phyloP scores from a whole-genome alignment of 1,284 basidiomycete genomes.

The Caloboletus inedulis region DNA sequence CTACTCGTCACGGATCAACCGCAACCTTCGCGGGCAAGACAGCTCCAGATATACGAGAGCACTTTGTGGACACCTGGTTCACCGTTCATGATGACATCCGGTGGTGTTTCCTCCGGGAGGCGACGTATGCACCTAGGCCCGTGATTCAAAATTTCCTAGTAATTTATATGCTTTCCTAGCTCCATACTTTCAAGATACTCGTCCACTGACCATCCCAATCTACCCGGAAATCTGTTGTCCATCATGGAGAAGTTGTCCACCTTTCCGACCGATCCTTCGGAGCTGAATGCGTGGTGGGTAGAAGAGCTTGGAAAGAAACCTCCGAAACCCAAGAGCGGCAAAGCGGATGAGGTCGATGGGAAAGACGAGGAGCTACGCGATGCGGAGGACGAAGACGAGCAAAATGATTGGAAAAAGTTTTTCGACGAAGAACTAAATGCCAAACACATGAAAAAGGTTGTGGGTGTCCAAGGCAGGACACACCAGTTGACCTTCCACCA shows the following conservation, averaged over 20 bases:
- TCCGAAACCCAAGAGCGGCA: slow-evolving; percentile 45
- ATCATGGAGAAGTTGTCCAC: slow-evolving; percentile 78
- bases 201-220: slow-evolving; percentile 38
- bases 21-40: slow-evolving; percentile 36
- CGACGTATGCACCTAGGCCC: slow-evolving; percentile 51
- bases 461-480: slow-evolving; percentile 44
- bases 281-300: slow-evolving; percentile 88
- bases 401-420: slow-evolving; percentile 78
- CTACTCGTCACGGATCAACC: slow-evolving; percentile 35
- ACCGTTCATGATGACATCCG: slow-evolving; percentile 86
- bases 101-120: slow-evolving; percentile 90
- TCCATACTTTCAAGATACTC: slow-evolving; percentile 23
- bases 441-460: slow-evolving; percentile 38
- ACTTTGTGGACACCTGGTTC: slow-evolving; percentile 70
- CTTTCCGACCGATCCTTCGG: slow-evolving; percentile 73
- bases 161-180: slow-evolving; percentile 15
- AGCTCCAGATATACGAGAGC: slow-evolving; percentile 57
- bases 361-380: slow-evolving; percentile 36
- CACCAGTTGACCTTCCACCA: slow-evolving; percentile 70
- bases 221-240: slow-evolving; percentile 65
- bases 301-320: slow-evolving; percentile 65
- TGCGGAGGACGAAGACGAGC: slow-evolving; percentile 47
- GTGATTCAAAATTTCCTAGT: neutral
- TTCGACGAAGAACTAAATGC: slow-evolving; percentile 62
- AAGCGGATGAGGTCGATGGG: slow-evolving; percentile 43